These are phyloP conservation scores for Anthostomella pinea DNA, from an alignment of 2,329 filamentous ascomycete species.

Conservation along the genomic window DNA sequence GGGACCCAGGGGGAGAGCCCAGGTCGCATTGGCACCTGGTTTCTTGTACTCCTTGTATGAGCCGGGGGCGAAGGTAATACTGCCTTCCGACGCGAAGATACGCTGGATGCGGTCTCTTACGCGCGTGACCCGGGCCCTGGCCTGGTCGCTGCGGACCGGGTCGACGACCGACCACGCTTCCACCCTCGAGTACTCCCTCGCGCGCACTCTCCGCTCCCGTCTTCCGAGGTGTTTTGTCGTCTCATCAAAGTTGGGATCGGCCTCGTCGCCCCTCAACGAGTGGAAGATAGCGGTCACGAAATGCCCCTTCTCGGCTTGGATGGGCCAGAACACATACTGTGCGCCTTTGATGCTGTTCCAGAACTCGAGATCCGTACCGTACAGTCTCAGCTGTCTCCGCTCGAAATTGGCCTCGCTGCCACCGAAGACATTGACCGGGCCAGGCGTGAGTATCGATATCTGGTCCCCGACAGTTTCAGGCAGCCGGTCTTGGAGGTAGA, in stretches of 20 bases:
- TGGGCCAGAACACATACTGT: slow-evolving; percentile 15
- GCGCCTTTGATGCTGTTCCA: slow-evolving; percentile 3
- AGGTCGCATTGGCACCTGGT: not conserved
- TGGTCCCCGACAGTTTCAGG: not conserved
- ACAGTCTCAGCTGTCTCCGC: not conserved
- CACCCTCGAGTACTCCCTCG: slow-evolving; percentile 1
- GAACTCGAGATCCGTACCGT: slow-evolving; percentile 1
- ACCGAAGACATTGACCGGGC: slow-evolving; percentile 6
- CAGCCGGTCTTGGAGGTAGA: slow-evolving; percentile 2
- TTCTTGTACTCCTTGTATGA: slow-evolving; percentile 2
- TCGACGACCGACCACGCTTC: slow-evolving; percentile 14
- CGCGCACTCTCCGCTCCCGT: not conserved
- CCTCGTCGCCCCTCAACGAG: not conserved
- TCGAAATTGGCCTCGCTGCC: not conserved
- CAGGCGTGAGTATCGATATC: slow-evolving; percentile 1
- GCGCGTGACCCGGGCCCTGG: not conserved
- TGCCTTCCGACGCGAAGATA: slow-evolving; percentile 4
- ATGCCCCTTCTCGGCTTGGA: slow-evolving; percentile 6
- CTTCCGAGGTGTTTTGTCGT: no score
- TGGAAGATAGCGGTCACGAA: slow-evolving; percentile 15
- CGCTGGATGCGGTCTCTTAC: slow-evolving; percentile 2
- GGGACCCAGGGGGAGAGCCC: slow-evolving; percentile 18
- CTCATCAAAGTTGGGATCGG: slow-evolving; percentile 8
- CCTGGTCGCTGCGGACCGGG: slow-evolving; percentile 2
- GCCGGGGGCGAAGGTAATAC: not conserved